Evolutionary conservation across 1,284 basidiomycete species (phyloP), one percentile per base, ranked within the genome.

Genomic region (Peniophora sp.): DNA sequence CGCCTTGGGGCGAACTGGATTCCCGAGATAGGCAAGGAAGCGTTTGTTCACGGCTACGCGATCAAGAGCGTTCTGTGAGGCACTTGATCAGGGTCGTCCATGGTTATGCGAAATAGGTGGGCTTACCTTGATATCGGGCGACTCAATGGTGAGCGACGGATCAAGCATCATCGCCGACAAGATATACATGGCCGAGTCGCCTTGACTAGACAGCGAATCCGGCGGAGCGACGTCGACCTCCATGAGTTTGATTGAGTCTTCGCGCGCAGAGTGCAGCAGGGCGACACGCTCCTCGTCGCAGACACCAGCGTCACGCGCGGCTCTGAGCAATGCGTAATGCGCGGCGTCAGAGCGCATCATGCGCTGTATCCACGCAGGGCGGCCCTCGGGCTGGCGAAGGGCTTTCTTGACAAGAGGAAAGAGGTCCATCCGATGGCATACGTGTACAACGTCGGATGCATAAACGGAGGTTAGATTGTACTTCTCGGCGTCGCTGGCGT

Each of bases 1-100:
- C 22, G 17, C 3, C 9, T 25, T 45, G 8, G 27, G 35, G 12
- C 27, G 27, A 20, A 52, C 36, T 3, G 45, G 52, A 35, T 45
- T 10, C 20, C 36, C 27, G 8, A 51, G 36, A 44, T 48, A 49
- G 9, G 47, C 34, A n/a, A 55, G 36, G 44, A 55, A 55, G 11
- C 51, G 34, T 17, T 47, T 27, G 52, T 52, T 55, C 47, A 55
- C 17, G n/a, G 43, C 43, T 2, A 51, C 24, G 20, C 49, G 32
- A 14, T 55, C 43, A 8, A 53, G 19, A 5, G 48, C 45, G 12
- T 36, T 20, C 53, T 55, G 34, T 17, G 19, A 43, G 25, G 23
- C 6, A n/a, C 8, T 17, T 41, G 16, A 50, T 49, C 35, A 44
- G 10, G 41, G 51, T 49, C 16, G 22, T 41, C 2, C 47, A 46